These are phyloP conservation scores for Suillus decipiens DNA, from an alignment of 768 basidiomycete genomes.

Conservation along the genomic window DNA sequence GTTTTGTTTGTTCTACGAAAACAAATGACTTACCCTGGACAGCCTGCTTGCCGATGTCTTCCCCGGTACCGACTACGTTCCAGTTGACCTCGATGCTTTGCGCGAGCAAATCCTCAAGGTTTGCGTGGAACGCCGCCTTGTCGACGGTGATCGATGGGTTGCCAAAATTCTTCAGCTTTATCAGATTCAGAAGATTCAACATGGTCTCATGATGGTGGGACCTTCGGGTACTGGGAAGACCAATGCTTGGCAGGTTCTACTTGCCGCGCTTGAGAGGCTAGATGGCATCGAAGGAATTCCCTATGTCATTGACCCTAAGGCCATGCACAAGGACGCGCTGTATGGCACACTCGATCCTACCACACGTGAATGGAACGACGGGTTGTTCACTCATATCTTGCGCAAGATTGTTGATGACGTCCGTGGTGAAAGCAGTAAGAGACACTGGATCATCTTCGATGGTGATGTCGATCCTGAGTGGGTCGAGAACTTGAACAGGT, in stretches of 20 bases:
- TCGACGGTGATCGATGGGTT: conserved; percentile 87
- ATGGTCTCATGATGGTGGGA: conserved; percentile 99
- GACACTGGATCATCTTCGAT: conserved; percentile 99
- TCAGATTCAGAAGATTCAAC: conserved; percentile 99
- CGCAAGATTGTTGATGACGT: conserved; percentile 99
- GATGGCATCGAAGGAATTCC: conserved; percentile 91
- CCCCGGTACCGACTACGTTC: conserved; percentile 90
- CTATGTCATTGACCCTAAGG: conserved; percentile 98
- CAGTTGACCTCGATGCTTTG: conserved; percentile 85
- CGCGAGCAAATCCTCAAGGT: conserved; percentile 85
- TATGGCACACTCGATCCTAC: conserved; percentile 97
- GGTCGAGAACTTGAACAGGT: conserved; percentile 99
- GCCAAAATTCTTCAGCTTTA: conserved; percentile 96
- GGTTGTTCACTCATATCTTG: conserved; percentile 95
- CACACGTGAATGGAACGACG: conserved; percentile 99
- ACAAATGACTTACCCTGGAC: conserved; percentile 6
- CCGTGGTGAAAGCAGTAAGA: conserved; percentile 92
- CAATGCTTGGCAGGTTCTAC: conserved; percentile 93
- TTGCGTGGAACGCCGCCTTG: conserved; percentile 83
- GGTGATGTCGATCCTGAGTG: conserved; percentile 99
- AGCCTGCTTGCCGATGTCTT: conserved; percentile 96
- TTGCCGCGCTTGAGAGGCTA: conserved; percentile 85
- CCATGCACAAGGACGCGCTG: conserved; percentile 97
- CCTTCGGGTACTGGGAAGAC: conserved; percentile 97
- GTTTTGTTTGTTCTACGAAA: conserved; percentile 17